phyloP scores from a whole-genome alignment of 2,329 filamentous ascomycete species.

The Penicillium sp. region DNA sequence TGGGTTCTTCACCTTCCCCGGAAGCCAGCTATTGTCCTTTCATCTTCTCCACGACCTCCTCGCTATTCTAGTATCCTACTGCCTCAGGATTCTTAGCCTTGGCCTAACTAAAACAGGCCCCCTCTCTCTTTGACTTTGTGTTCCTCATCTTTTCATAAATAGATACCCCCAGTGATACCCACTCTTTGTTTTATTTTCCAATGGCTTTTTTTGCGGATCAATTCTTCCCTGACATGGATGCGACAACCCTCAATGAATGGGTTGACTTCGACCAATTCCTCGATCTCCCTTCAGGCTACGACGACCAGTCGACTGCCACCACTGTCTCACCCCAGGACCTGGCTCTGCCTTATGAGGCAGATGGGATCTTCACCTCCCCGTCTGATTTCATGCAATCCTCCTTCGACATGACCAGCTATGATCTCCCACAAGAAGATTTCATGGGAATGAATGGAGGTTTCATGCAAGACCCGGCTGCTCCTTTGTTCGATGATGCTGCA shows the following conservation, averaged over 20 bases:
- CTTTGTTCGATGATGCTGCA: conserved; percentile 17
- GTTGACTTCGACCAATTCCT: conserved; percentile 39
- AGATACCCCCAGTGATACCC: conserved; percentile 12
- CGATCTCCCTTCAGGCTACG: conserved; percentile 30
- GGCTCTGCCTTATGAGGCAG: conserved; percentile 28
- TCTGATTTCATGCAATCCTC: conserved; percentile 22
- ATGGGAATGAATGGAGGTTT: conserved; percentile 20
- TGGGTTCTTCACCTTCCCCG: conserved; percentile 17
- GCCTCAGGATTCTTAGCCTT: neutral
- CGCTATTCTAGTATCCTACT: neutral
- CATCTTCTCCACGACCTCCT: conserved; percentile 4
- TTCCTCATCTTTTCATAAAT: neutral
- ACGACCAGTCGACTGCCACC: conserved; percentile 31
- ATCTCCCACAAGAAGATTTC: conserved; percentile 21
- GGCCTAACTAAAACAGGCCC: neutral
- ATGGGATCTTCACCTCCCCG: conserved; percentile 24
- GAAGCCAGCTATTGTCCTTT: conserved; percentile 6
- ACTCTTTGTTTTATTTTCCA: conserved; percentile 2
- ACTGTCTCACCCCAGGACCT: conserved; percentile 34
- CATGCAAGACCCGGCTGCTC: conserved; percentile 15
- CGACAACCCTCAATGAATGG: conserved; percentile 28
- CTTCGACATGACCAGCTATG: conserved; percentile 28
- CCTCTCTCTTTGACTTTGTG: neutral
- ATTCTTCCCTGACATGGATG: conserved; percentile 27
- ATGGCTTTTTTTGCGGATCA: conserved; percentile 32